Evolutionary conservation across 1,284 basidiomycete species (phyloP), one percentile per base, ranked within the genome.

Genomic region (Hemileia vastatrix): DNA sequence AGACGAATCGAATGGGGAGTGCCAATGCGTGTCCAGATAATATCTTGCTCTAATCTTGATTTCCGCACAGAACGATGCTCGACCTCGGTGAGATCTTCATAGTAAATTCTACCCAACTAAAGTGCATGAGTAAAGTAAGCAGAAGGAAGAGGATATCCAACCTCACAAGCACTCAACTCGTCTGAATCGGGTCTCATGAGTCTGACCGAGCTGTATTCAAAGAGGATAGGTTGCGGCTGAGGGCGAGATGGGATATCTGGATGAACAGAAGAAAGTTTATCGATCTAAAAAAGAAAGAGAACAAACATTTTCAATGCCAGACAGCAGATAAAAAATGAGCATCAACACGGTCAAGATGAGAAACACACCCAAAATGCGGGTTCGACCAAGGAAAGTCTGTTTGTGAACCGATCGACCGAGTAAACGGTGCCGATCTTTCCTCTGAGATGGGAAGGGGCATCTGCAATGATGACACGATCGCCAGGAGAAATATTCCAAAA

Each of bases 381-480:
- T 43, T 62, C 59, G 11, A 62, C 27, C 44, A 62, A 50, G 19
- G 36, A 31, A 6, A 62, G 32, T 6, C 59, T 27, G 43, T 62
- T 62, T 8, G 59, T 32, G 21, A 53, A 54, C 27, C 59, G 23
- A 62, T 62, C 59, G 27, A 62, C 59, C 59, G 43, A 62, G 27
- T 54, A 62, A 23, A 62, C 33, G 1, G 59, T 62, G 1, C 59
- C 59, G 21, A 61, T 49, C 31, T 24, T 36, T 6, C 59, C 59
- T 48, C 59, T 54, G 9, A 49, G 55, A 36, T 49, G 27, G n/a
- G 49, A 27, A 11, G 53, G 54, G 24, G 44, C 49, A 50, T 62
- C 59, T 24, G 59, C 59, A n/a, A 62, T 55, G 36, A 62, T 62
- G 31, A 62, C 59, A 3, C 59, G 40, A 62, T 62, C 59, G 33